phyloP scores from a whole-genome alignment of 2,329 filamentous ascomycete species.

The Pseudogymnoascus sp. region DNA sequence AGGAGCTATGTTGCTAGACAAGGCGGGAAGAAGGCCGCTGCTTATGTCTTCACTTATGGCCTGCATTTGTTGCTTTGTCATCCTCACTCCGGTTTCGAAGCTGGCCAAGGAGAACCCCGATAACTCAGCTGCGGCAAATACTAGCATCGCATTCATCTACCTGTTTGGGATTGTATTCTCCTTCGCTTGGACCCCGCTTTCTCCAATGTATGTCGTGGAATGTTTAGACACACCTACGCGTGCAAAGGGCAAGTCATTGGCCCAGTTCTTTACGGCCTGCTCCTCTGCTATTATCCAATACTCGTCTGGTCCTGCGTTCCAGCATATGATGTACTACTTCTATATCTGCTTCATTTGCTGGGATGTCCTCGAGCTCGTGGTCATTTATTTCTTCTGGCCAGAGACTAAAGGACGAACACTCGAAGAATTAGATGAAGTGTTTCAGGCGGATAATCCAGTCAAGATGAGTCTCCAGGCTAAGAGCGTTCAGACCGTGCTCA shows the following conservation, averaged over 20 bases:
- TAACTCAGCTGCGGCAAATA: conserved; percentile 25
- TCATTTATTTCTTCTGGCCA: conserved; percentile 27
- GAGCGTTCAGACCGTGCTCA: conserved; percentile 34
- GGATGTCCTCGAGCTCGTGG: conserved; percentile 17
- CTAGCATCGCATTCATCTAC: no score
- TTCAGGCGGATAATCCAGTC: conserved; percentile 22
- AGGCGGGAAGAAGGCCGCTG: conserved; percentile 29
- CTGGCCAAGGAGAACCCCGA: conserved; percentile 28
- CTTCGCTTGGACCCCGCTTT: no score
- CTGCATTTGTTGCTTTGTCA: conserved; percentile 38
- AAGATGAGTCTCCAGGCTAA: conserved; percentile 20
- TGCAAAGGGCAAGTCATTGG: neutral
- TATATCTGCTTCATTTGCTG: conserved; percentile 18
- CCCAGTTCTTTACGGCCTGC: neutral
- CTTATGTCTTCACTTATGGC: conserved; percentile 40
- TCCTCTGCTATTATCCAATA: neutral
- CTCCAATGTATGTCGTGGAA: conserved; percentile 20
- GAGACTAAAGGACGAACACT: conserved; percentile 22
- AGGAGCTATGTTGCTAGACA: conserved; percentile 19
- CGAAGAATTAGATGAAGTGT: conserved; percentile 21
- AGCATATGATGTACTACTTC: conserved; percentile 16
- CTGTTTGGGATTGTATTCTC: no score
- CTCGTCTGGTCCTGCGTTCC: neutral
- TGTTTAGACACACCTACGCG: conserved; percentile 31
- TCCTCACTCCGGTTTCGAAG: conserved; percentile 41